Conservation (phyloP, 164 flowering plant species). For the Tinospora cordifolia region DNA sequence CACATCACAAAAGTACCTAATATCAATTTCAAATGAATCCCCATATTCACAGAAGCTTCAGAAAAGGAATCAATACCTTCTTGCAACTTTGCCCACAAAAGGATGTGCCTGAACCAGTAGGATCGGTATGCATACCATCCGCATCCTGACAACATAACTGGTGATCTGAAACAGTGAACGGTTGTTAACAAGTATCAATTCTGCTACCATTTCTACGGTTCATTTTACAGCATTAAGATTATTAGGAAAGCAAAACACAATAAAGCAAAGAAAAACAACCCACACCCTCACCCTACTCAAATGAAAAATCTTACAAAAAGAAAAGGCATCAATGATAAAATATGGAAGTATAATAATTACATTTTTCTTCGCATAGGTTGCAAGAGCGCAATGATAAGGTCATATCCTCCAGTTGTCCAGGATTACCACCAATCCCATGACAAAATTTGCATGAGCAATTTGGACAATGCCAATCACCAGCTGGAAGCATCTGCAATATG, state of each 20-base stretch:
- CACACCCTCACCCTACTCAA: not conserved
- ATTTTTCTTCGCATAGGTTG: constrained; percentile 65
- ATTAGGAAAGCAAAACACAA: not conserved
- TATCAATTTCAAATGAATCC: not conserved
- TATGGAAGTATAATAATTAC: constrained; percentile 24
- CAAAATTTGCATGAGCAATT: constrained; percentile 89
- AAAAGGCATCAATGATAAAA: not conserved
- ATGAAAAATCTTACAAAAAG: not conserved
- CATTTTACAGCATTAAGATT: not conserved
- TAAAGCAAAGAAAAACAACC: not conserved
- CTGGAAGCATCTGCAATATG: constrained; percentile 70
- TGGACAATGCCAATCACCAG: constrained; percentile 94
- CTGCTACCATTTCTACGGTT: not conserved
- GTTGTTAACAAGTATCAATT: constrained; percentile 8
- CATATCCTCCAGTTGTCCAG: constrained; percentile 22
- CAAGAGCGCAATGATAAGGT: constrained; percentile 37
- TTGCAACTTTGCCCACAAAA: constrained; percentile 54
- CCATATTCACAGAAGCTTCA: not conserved
- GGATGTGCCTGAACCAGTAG: constrained; percentile 16
- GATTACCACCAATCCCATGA: constrained; percentile 28
- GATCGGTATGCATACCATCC: constrained; percentile 18
- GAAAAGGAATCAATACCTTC: constrained; percentile 33
- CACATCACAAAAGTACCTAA: not conserved
- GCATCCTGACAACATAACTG: constrained; percentile 22
- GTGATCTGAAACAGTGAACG: constrained; percentile 40